Conservation (phyloP, 108 stramenopile species). For the Nannochloropsis gaditana region DNA sequence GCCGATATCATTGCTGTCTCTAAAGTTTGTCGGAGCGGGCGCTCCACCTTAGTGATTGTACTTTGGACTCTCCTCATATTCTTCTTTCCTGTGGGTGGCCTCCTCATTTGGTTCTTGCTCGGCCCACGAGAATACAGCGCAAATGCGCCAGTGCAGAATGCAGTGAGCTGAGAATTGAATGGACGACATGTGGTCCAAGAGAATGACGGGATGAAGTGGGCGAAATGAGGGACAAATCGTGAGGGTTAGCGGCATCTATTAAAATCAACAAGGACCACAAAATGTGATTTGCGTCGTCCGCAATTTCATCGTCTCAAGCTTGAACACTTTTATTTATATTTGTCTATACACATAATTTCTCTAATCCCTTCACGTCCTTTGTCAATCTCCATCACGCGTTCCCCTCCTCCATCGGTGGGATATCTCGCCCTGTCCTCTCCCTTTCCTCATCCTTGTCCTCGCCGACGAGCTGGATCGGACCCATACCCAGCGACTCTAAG, state of each 20-base stretch:
- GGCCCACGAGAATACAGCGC: background rate
- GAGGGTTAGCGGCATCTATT: too few relatives aligned
- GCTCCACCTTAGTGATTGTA: background rate
- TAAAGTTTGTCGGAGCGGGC: background rate
- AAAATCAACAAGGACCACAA: too few relatives aligned
- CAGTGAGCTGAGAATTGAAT: background rate
- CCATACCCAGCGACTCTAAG: conserved; percentile 5
- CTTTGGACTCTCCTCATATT: background rate
- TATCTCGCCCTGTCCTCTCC: background rate
- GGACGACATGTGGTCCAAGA: too few relatives aligned
- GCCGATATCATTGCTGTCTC: conserved; percentile 16
- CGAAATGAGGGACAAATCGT: too few relatives aligned
- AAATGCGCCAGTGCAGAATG: background rate
- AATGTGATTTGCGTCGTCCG: too few relatives aligned
- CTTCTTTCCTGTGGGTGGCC: background rate
- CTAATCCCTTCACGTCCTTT: too few relatives aligned
- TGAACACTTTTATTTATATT: too few relatives aligned
- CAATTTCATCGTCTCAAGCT: too few relatives aligned
- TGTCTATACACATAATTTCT: too few relatives aligned
- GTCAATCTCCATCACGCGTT: too few relatives aligned
- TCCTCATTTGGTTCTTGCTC: background rate
- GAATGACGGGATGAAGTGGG: too few relatives aligned
- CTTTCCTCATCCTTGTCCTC: background rate
- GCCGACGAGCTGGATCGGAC: background rate
- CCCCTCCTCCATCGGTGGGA: too few relatives aligned